Percentiles rank a stretch among this genome's conserved stretches.
Evolutionary conservation across 768 basidiomycete species (phyloP).

Genomic region (Mycena metata): DNA sequence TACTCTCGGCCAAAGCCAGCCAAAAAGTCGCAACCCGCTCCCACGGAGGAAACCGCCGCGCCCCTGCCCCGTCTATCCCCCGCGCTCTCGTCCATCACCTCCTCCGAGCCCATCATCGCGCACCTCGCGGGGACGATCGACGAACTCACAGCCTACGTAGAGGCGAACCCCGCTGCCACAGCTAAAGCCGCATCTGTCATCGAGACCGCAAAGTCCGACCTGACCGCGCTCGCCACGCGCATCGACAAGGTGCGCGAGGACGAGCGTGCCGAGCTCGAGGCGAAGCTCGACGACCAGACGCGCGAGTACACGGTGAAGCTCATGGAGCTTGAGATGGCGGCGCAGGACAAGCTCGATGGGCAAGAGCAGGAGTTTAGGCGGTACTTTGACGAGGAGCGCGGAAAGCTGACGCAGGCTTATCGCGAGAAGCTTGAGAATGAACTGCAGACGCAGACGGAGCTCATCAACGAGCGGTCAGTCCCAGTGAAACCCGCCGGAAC

Average conservation of each 20-base stretch:
- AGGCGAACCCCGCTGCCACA: conserved; percentile 76
- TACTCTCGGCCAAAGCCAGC: conserved; percentile 74
- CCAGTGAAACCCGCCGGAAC: neutral
- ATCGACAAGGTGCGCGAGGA: conserved; percentile 86
- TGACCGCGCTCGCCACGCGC: conserved; percentile 80
- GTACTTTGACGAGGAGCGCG: conserved; percentile 83
- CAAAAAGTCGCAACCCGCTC: conserved; percentile 53
- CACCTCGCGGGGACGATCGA: conserved; percentile 96
- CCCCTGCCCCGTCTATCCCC: conserved; percentile 87
- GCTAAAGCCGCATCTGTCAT: conserved; percentile 81
- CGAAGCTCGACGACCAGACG: conserved; percentile 84
- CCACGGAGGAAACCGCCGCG: conserved; percentile 26
- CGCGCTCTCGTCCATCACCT: conserved; percentile 74
- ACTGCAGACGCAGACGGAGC: conserved; percentile 87
- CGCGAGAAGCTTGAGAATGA: conserved; percentile 89
- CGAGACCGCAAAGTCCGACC: conserved; percentile 83
- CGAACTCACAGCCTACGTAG: conserved; percentile 87
- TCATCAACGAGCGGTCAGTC: conserved; percentile 92
- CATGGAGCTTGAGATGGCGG: conserved; percentile 86
- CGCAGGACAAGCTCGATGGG: conserved; percentile 85
- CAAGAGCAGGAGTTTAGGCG: conserved; percentile 91
- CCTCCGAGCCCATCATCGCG: conserved; percentile 91
- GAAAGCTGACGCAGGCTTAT: conserved; percentile 80
- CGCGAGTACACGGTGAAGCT: conserved; percentile 86
- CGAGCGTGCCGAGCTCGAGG: conserved; percentile 75